Conservation (phyloP, 2,329 filamentous ascomycete species). For the Fusarium multiceps region DNA sequence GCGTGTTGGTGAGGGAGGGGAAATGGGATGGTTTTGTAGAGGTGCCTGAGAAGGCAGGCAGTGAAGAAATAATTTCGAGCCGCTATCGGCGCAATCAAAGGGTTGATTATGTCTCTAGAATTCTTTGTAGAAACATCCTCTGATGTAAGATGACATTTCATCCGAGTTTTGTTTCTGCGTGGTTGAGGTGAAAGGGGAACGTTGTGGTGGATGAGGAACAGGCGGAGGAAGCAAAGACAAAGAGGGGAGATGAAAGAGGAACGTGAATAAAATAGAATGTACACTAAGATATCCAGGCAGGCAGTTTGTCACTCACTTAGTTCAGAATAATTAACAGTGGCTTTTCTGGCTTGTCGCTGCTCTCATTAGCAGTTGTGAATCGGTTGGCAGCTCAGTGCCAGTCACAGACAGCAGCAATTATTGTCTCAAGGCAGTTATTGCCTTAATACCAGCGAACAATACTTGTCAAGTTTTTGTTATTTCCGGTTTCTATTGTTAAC, state of each 20-base stretch:
- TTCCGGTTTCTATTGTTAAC: background rate
- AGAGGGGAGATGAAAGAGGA: background rate
- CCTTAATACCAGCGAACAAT: background rate
- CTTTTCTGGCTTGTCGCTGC: background rate
- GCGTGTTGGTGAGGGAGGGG: background rate
- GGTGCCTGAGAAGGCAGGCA: conserved; percentile 20
- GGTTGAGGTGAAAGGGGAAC: background rate
- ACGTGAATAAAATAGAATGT: no score
- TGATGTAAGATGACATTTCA: background rate
- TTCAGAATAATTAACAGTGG: background rate
- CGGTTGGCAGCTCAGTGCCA: background rate
- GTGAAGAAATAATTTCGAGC: background rate
- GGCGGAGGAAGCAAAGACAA: background rate
- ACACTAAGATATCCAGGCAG: background rate
- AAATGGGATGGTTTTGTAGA: background rate
- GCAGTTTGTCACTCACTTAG: background rate
- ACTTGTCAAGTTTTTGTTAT: background rate
- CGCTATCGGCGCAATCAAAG: background rate
- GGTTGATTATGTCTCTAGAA: background rate
- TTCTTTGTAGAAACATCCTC: background rate
- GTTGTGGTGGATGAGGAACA: background rate
- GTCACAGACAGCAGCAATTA: background rate
- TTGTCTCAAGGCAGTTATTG: background rate
- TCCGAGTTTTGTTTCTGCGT: background rate
- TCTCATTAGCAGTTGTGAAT: background rate